Evolutionary conservation across 2,329 filamentous ascomycete genomes (phyloP).

Genomic region (Verticillium zaregamsianum): DNA sequence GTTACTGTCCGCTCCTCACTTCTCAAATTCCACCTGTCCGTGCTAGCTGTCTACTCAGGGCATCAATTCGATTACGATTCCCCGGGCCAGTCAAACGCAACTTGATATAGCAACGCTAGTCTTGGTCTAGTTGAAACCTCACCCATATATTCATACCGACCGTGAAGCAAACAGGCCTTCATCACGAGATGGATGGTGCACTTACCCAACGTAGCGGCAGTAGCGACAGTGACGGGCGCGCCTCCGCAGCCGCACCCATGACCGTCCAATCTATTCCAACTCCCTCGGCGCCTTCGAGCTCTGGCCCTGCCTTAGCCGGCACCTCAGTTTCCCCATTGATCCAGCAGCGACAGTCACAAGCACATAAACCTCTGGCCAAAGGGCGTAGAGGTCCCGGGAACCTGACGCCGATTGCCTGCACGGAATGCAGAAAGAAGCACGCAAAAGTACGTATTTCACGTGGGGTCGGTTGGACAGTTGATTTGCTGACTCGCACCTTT

Average conservation of each 20-base stretch:
- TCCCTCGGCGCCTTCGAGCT: conserved; percentile 2
- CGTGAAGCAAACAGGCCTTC: too few relatives aligned
- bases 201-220: conserved; percentile 5
- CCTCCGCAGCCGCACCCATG: conserved; percentile 8
- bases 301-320: neutral
- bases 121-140: too few relatives aligned
- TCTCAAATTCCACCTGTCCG: too few relatives aligned
- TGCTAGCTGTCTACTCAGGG: too few relatives aligned
- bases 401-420: conserved; percentile 57
- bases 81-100: too few relatives aligned
- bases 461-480: neutral
- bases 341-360: neutral
- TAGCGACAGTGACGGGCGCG: neutral
- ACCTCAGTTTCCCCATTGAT: conserved; percentile 3
- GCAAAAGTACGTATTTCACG: conserved; percentile 42
- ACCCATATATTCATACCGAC: too few relatives aligned
- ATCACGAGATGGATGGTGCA: conserved; percentile 11
- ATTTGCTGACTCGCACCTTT: neutral
- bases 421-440: conserved; percentile 58
- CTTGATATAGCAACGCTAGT: too few relatives aligned
- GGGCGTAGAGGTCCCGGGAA: conserved; percentile 51
- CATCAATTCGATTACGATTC: too few relatives aligned
- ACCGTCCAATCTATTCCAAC: conserved; percentile 1
- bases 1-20: too few relatives aligned
- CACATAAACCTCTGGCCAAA: conserved; percentile 37